Percentiles rank a stretch among this genome's conserved stretches.
These are phyloP conservation scores for Arctium minus DNA, from an alignment of 129 eudicot species.

Conservation along the genomic window DNA sequence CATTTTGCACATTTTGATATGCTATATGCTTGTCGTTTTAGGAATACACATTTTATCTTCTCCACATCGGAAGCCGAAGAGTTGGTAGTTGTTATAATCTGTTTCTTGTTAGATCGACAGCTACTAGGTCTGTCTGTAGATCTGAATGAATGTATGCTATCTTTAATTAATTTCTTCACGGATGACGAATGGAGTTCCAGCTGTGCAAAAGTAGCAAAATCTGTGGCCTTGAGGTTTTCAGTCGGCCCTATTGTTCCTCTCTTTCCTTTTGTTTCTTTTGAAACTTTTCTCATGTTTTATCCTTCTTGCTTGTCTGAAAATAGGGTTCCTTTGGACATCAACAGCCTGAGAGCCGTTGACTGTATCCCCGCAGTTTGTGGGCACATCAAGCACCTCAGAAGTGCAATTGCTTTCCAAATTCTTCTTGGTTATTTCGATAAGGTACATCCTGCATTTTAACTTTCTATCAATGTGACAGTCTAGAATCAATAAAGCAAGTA, in stretches of 20 bases:
- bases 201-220: conserved; percentile 50
- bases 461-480: background rate
- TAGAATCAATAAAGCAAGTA: too few species aligned
- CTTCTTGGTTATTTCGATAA: conserved; percentile 52
- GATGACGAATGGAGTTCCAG: conserved; percentile 68
- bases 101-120: conserved; percentile 62
- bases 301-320: conserved; percentile 15
- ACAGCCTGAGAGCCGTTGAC: conserved; percentile 69
- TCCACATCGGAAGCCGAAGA: conserved; percentile 71
- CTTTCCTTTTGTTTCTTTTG: background rate
- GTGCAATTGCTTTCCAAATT: conserved; percentile 57
- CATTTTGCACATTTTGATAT: background rate
- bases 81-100: conserved; percentile 35
- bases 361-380: conserved; percentile 51
- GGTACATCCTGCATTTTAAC: conserved; percentile 32
- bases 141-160: conserved; percentile 49
- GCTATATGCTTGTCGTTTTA: conserved; percentile 23
- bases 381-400: conserved; percentile 67
- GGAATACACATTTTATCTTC: conserved; percentile 45
- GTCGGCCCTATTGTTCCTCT: conserved; percentile 8
- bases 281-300: background rate
- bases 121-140: conserved; percentile 55
- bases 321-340: conserved; percentile 67
- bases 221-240: conserved; percentile 66
- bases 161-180: conserved; percentile 52